A percentile compares a stretch with the other conserved stretches of the same genome.
Evolutionary conservation across 345 rosid species (phyloP).

Genomic region (Boechera divaricarpa): DNA sequence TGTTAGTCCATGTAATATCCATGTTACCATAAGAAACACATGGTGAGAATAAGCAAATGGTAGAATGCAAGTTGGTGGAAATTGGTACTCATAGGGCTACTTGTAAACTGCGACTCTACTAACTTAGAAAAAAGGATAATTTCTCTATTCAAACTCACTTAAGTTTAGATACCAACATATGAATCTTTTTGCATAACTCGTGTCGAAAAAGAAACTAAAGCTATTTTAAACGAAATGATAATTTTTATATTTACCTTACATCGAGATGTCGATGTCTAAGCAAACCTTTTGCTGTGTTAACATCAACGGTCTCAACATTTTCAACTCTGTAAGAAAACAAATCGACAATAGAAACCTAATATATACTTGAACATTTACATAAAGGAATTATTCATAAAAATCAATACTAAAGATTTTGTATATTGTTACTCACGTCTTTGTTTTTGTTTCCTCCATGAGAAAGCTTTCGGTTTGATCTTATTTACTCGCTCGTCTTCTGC

Average conservation of each 20-base stretch:
- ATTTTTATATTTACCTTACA: conserved; percentile 47
- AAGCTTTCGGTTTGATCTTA: conserved; percentile 15
- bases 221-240: neutral
- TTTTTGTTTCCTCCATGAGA: conserved; percentile 42
- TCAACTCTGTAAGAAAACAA: conserved; percentile 43
- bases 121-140: too few relatives aligned
- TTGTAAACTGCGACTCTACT: too few relatives aligned
- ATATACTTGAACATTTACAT: neutral
- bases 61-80: too few relatives aligned
- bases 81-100: too few relatives aligned
- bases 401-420: neutral
- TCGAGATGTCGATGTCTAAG: conserved; percentile 55
- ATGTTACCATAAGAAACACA: too few relatives aligned
- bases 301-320: conserved; percentile 53
- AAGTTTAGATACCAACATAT: too few relatives aligned
- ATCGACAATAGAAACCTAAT: neutral
- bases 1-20: too few relatives aligned
- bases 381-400: neutral
- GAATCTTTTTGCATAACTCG: too few relatives aligned
- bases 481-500: conserved; percentile 24
- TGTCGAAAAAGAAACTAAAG: too few relatives aligned
- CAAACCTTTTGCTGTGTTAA: conserved; percentile 55
- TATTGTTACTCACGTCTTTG: conserved; percentile 34
- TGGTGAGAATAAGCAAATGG: too few relatives aligned
- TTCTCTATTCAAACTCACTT: too few relatives aligned